A percentile compares a stretch with the other conserved stretches of the same genome.
phyloP scores from a whole-genome alignment of 2,329 filamentous ascomycete species.

The Cryphonectria radicalis region DNA sequence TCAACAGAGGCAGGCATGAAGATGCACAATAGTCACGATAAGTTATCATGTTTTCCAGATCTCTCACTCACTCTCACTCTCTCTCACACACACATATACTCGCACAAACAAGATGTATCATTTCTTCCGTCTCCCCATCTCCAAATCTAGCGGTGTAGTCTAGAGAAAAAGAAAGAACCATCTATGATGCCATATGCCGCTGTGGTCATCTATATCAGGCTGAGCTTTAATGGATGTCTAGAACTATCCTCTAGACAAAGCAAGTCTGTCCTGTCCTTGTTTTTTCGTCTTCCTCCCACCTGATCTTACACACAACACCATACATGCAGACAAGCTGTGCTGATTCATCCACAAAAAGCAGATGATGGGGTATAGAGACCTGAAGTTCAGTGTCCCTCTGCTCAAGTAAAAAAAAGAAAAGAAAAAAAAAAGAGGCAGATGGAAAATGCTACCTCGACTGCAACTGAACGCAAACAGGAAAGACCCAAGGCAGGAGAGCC shows the following conservation, averaged over 20 bases:
- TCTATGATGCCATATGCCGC: slow-evolving; percentile 20
- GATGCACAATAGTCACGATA: background rate
- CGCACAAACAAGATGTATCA: background rate
- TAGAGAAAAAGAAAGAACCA: slow-evolving; percentile 2
- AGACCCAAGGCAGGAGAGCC: background rate
- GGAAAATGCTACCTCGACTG: background rate
- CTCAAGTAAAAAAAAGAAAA: background rate
- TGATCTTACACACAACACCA: slow-evolving; percentile 4
- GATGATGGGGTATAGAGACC: background rate
- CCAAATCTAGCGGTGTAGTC: slow-evolving; percentile 13
- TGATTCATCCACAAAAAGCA: background rate
- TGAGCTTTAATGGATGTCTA: slow-evolving; percentile 19
- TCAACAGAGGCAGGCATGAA: background rate
- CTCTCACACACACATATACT: background rate
- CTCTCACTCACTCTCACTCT: no score
- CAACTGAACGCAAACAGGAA: background rate
- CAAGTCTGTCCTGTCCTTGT: background rate
- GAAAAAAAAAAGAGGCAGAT: background rate
- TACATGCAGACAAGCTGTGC: background rate
- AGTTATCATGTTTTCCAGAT: background rate
- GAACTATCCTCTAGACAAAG: slow-evolving; percentile 13
- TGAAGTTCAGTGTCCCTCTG: slow-evolving; percentile 1
- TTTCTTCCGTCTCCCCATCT: background rate
- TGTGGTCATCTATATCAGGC: slow-evolving; percentile 23
- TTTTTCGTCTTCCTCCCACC: slow-evolving; percentile 9